phyloP scores from a whole-genome alignment of 2,329 filamentous ascomycete species.

The Aspergillus aculeatus region DNA sequence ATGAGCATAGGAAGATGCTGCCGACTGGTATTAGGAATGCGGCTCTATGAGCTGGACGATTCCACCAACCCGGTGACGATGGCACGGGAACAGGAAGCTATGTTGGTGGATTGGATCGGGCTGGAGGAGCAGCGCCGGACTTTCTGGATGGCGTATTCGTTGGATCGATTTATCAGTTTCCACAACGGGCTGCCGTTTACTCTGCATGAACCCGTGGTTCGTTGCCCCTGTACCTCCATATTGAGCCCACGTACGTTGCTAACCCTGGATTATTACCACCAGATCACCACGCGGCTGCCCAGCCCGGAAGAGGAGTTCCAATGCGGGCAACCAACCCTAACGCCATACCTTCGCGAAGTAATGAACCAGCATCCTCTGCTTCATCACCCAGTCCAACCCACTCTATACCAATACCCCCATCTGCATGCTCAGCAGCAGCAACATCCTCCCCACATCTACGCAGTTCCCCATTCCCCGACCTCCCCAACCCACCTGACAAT shows the following conservation, averaged over 20 bases:
- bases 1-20: conserved; percentile 40
- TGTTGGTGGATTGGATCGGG: conserved; percentile 26
- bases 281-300: conserved; percentile 40
- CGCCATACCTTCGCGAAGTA: conserved; percentile 32
- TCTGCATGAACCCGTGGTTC: conserved; percentile 27
- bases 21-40: conserved; percentile 38
- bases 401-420: not conserved
- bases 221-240: not conserved
- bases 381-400: not conserved
- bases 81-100: conserved; percentile 12
- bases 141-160: conserved; percentile 43
- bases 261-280: not conserved
- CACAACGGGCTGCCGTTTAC: conserved; percentile 32
- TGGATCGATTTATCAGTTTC: conserved; percentile 40
- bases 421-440: not conserved
- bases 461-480: not conserved
- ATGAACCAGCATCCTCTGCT: conserved; percentile 15
- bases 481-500: not conserved
- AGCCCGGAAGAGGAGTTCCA: conserved; percentile 38
- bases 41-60: conserved; percentile 37
- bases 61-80: conserved; percentile 17
- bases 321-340: conserved; percentile 27
- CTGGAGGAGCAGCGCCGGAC: conserved; percentile 38
- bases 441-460: not conserved
- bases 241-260: too few relatives aligned